Percentiles rank a stretch among this genome's conserved stretches.
Conservation (phyloP, 192 early-diverging fungal species). For the Entophlyctis helioformis region DNA sequence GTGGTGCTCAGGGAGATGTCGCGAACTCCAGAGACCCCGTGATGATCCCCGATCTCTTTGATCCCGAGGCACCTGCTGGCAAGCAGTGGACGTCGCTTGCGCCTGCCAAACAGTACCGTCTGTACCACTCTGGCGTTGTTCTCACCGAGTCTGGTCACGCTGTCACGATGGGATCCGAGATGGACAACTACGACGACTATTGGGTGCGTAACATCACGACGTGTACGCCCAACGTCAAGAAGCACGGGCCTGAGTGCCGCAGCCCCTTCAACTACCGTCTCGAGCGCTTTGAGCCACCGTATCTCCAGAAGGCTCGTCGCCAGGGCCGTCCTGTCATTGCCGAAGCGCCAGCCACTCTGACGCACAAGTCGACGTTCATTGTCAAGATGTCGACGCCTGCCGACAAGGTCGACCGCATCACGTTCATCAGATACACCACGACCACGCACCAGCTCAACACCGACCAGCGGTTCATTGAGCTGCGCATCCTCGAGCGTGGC, state of each 20-base stretch:
- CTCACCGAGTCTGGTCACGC: slow-evolving; percentile 13
- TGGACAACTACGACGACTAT: slow-evolving; percentile 25
- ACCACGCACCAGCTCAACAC: slow-evolving; percentile 14
- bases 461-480: slow-evolving; percentile 15
- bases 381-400: slow-evolving; percentile 4
- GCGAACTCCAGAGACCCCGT: slow-evolving; percentile 14
- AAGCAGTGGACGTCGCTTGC: too few relatives aligned
- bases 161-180: slow-evolving; percentile 19
- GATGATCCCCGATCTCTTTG: slow-evolving; percentile 15
- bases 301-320: background rate
- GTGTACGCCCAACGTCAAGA: background rate
- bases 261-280: slow-evolving; percentile 7
- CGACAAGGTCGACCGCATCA: slow-evolving; percentile 2
- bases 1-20: slow-evolving; percentile 17
- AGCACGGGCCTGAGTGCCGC: background rate
- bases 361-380: slow-evolving; percentile 2
- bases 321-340: slow-evolving; percentile 3
- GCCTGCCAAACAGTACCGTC: slow-evolving; percentile 5
- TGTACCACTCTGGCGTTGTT: slow-evolving; percentile 23
- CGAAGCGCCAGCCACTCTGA: slow-evolving; percentile 1
- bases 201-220: too few relatives aligned
- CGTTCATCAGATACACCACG: slow-evolving; percentile 12
- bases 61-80: slow-evolving; percentile 6
- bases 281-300: slow-evolving; percentile 11
- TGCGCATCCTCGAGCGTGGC: slow-evolving; percentile 10